Percentiles rank a stretch among this genome's conserved stretches.
Evolutionary conservation across 768 basidiomycete species (phyloP).

Genomic region (Boletales sp.): DNA sequence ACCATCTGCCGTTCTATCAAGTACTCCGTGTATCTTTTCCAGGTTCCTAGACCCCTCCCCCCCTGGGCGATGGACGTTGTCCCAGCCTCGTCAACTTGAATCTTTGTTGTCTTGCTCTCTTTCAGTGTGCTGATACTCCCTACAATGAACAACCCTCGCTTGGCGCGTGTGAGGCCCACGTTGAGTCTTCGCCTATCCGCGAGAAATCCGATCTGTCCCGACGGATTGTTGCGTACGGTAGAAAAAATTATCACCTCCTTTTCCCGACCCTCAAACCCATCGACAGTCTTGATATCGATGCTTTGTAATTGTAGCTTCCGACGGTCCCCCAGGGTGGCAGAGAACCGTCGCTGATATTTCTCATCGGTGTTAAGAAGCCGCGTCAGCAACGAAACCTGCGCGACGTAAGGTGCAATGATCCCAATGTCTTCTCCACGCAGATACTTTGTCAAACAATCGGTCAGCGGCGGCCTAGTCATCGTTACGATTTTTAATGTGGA

Average conservation of each 20-base stretch:
- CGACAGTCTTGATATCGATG: constrained; percentile 89
- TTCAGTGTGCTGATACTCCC: constrained; percentile 68
- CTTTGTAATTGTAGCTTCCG: constrained; percentile 61
- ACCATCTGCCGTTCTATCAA: constrained; percentile 52
- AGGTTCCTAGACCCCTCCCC: constrained; percentile 2
- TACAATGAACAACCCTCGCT: constrained; percentile 78
- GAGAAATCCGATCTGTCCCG: constrained; percentile 82
- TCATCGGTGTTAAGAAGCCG: constrained; percentile 58
- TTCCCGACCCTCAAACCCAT: constrained; percentile 92
- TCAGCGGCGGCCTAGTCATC: constrained; percentile 2
- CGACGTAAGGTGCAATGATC: constrained; percentile 88
- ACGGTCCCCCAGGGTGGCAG: constrained; percentile 55
- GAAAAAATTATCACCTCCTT: constrained; percentile 92
- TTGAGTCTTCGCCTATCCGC: constrained; percentile 84
- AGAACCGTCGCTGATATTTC: constrained; percentile 52
- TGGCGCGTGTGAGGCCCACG: constrained; percentile 87
- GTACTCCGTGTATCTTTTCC: constrained; percentile 52
- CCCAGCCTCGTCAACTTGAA: constrained; percentile 9
- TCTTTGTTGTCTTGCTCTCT: constrained; percentile 38
- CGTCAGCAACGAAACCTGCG: constrained; percentile 77
- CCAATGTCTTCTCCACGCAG: constrained; percentile 79
- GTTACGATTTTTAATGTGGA: constrained; percentile 8
- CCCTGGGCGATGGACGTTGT: constrained; percentile 16
- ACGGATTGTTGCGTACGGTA: constrained; percentile 79
- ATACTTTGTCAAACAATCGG: constrained; percentile 34